Conservation (phyloP, 805 yeast genomes). For the Saturnispora serradocipensis region DNA sequence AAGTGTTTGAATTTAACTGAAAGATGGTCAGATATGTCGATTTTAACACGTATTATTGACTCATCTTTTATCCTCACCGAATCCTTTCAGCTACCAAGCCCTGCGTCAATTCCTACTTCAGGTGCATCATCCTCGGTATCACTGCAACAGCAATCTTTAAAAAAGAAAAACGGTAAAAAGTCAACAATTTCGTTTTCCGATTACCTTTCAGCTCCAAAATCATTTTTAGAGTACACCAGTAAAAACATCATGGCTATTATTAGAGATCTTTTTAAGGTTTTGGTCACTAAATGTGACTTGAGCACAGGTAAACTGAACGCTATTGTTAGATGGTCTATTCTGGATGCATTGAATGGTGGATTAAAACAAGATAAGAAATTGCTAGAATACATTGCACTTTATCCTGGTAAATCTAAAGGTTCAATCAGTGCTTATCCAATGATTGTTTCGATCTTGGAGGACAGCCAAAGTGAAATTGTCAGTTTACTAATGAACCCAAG, state of each 20-base stretch:
- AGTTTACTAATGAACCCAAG: slow-evolving; percentile 67
- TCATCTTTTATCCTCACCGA: slow-evolving; percentile 39
- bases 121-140: slow-evolving; percentile 20
- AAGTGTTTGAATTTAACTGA: slow-evolving; percentile 19
- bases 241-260: slow-evolving; percentile 27
- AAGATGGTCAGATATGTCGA: slow-evolving; percentile 37
- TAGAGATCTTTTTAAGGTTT: slow-evolving; percentile 38
- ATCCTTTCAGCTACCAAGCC: slow-evolving; percentile 19
- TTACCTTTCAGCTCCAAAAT: slow-evolving; percentile 53
- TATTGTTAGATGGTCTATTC: slow-evolving; percentile 39
- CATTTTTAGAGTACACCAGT: slow-evolving; percentile 39
- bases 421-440: slow-evolving; percentile 61
- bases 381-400: slow-evolving; percentile 49
- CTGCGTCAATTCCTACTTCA: slow-evolving; percentile 5
- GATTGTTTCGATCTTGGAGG: slow-evolving; percentile 34
- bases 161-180: slow-evolving; percentile 24
- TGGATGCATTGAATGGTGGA: slow-evolving; percentile 27
- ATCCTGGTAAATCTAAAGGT: slow-evolving; percentile 54
- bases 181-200: slow-evolving; percentile 54
- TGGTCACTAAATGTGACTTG: slow-evolving; percentile 41
- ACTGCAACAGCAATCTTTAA: neutral
- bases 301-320: slow-evolving; percentile 57
- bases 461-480: slow-evolving; percentile 37
- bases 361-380: slow-evolving; percentile 29
- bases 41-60: slow-evolving; percentile 49